Conservation (phyloP, 306 rosid species). For the Benincasa hispida region DNA sequence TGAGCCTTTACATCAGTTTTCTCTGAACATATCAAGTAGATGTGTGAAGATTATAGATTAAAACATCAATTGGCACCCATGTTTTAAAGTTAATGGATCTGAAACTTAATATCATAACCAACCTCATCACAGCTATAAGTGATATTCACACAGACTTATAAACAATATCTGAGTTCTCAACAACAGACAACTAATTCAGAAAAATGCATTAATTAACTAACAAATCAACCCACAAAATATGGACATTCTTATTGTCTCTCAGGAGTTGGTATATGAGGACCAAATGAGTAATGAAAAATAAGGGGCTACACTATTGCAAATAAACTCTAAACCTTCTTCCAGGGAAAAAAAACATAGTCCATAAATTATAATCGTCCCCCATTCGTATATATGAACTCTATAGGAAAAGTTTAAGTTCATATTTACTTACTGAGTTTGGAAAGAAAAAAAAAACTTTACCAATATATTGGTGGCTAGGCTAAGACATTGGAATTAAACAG, state of each 20-base stretch:
- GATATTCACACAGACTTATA: not conserved
- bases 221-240: not conserved
- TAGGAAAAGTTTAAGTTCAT: not conserved
- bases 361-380: not conserved
- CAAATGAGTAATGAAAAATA: not conserved
- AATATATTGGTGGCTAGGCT: not conserved
- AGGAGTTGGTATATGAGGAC: not conserved
- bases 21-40: slow-evolving; percentile 25
- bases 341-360: not conserved
- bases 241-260: not conserved
- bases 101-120: not conserved
- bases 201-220: not conserved
- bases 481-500: not conserved
- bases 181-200: not conserved
- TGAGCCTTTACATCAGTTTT: slow-evolving; percentile 32
- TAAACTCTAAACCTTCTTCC: not conserved
- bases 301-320: not conserved
- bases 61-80: not conserved
- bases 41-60: not conserved
- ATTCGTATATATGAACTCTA: not conserved
- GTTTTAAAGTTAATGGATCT: not conserved
- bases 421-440: not conserved
- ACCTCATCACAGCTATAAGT: not conserved
- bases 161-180: not conserved
- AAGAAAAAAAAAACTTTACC: not conserved